Conservation (phyloP, 768 basidiomycete genomes). For the Tremella mesenterica region DNA sequence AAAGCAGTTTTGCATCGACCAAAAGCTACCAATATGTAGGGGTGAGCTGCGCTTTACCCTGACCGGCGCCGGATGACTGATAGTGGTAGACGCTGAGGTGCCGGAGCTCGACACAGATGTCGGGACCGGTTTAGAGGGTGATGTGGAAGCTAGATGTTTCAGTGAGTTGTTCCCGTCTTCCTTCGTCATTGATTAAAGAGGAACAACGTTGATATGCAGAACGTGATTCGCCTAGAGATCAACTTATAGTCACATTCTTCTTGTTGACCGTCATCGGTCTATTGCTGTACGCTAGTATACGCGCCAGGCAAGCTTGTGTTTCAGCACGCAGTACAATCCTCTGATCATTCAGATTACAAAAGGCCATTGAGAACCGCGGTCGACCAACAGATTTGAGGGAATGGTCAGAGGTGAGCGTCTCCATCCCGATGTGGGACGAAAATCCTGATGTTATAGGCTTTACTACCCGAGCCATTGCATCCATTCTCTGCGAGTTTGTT, state of each 20-base stretch:
- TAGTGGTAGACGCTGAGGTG: conserved; percentile 45
- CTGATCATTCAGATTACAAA: conserved; percentile 19
- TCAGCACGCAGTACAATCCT: background rate
- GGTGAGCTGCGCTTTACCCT: conserved; percentile 14
- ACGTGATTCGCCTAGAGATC: conserved; percentile 90
- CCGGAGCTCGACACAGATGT: conserved; percentile 87
- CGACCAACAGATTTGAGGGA: conserved; percentile 39
- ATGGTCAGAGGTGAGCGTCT: conserved; percentile 33
- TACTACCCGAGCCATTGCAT: conserved; percentile 19
- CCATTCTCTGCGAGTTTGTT: conserved; percentile 9
- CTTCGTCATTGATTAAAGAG: background rate
- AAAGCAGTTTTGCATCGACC: conserved; percentile 90
- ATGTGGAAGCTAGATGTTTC: conserved; percentile 91
- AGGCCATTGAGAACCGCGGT: conserved; percentile 40
- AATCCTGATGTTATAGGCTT: conserved; percentile 4
- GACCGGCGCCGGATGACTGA: conserved; percentile 2
- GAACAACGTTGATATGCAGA: conserved; percentile 49
- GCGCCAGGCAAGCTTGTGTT: conserved; percentile 23
- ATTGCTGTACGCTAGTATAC: conserved; percentile 68
- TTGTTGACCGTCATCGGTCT: conserved; percentile 78
- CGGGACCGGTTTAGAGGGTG: conserved; percentile 87
- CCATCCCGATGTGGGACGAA: background rate
- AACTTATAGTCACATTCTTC: conserved; percentile 84
- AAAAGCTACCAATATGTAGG: conserved; percentile 66
- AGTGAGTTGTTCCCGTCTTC: conserved; percentile 52